phyloP scores from a whole-genome alignment of 805 yeast genomes.

The Saccharomycopsis lassenensis region DNA sequence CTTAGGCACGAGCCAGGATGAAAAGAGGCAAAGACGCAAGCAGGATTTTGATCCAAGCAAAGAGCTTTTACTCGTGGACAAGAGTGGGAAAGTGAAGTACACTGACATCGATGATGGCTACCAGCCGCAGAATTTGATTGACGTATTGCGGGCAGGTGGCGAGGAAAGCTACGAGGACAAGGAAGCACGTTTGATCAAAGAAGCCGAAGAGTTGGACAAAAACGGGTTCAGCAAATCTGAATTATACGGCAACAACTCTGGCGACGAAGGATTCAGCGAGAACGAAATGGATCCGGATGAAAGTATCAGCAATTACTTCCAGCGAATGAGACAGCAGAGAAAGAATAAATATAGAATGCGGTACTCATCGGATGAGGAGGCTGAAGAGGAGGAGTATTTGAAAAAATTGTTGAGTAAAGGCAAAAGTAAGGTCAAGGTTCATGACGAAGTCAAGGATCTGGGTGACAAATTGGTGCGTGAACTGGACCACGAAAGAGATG shows the following conservation, averaged over 20 bases:
- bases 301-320: constrained; percentile 9
- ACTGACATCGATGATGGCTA: no score
- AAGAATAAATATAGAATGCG: no score
- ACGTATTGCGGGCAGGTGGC: not conserved
- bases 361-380: constrained; percentile 4
- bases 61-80: constrained; percentile 10
- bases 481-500: not conserved
- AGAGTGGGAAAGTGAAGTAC: constrained; percentile 7
- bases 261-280: constrained; percentile 11
- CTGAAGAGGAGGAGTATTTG: constrained; percentile 14
- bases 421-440: not conserved
- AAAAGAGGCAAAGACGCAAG: no score
- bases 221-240: not conserved
- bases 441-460: not conserved
- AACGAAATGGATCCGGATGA: constrained; percentile 5
- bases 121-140: constrained; percentile 2
- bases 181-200: constrained; percentile 9
- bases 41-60: constrained; percentile 1
- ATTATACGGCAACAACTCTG: constrained; percentile 9
- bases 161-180: constrained; percentile 3
- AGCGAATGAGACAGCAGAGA: constrained; percentile 4
- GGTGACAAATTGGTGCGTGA: not conserved
- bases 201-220: constrained; percentile 7
- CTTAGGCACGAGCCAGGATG: no score
- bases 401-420: constrained; percentile 6